Base-by-base conservation (phyloP, 2,329 filamentous ascomycete species). In the Claviceps pazoutovae region DNA sequence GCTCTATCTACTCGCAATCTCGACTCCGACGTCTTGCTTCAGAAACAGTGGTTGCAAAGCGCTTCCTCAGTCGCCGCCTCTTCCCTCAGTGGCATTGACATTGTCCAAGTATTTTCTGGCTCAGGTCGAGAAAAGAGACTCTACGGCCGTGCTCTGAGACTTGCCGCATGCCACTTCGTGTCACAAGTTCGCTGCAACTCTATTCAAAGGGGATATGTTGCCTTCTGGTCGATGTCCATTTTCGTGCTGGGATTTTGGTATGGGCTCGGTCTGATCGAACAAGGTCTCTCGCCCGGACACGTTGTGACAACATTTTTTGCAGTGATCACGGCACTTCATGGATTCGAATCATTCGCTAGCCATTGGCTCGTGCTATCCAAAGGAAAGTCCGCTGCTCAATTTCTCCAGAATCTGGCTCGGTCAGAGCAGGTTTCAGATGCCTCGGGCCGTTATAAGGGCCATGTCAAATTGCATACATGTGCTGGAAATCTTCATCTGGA, bases 221-320 rank as follows among this genome's bases (percentile, higher is more conserved):
- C 84, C 46, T 79, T 94, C 57, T 82, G 89, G 70, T 82, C 84
- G 34, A 76, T 88, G 3, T 74, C 74, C 1, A 82, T 96, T 63
- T 96, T 97, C 57, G 83, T 94, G 0, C 78, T 89, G 53, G 90
- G 89, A 0, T 96, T 97, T 61, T 95, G 87, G 80, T 95, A 90
- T 59, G 90, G 89, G 0, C 78, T 84, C 30, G 71, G 78, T 1
- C 74, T 95, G 1, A 81, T 93, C 9, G 71, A 74, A 9, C 67
- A 75, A 1, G 80, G 80, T 1, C 68, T 79, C 13, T 73, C 71
- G 11, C 70, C 87, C 0, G 86, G 83, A 0, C 72, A 83, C 51
- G 79, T 95, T 3, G 66, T 96, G 45, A 93, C 87, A 0, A 86
- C 88, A 0, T 96, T 97, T 57, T 95, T 93, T 71, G 80, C 86